Base-by-base conservation (phyloP, 2,329 filamentous ascomycete genomes). In the Drechslera avenae region DNA sequence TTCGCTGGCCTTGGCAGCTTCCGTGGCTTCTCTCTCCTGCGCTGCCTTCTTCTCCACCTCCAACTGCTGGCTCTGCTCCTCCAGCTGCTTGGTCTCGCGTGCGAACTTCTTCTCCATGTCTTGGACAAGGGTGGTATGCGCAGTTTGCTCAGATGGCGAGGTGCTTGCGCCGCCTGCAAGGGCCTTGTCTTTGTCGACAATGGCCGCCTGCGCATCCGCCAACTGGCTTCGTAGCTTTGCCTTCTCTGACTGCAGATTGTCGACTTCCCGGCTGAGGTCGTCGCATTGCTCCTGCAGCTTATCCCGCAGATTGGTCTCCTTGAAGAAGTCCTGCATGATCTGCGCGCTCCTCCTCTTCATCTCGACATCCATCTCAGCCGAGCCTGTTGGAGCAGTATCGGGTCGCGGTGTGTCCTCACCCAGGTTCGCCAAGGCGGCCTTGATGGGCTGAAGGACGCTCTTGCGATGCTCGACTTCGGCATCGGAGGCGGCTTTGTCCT, bases 311-410 rank as follows among this genome's bases (percentile, higher is more conserved):
- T 56, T 72, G 2, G 71, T 73, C 57, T 73, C 71, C 53, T 70
- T 72, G 63, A 73, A 69, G 54, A 73, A 73, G 54, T 73, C 69
- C 19, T 72, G 69, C 71, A 73, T 73, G 35, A 73, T 67, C 52
- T 71, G 63, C 5, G 64, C 63, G 54, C 66, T 72, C 40, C 63
- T 64, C 16, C 68, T 50, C 51, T 66, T 68, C 37, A 58, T 66
- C 40, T 73, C 71, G 12, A 64, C 43, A 18, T 73, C 67, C 44
- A 60, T 52, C 39, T 71, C 69, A 12, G 59, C 64, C 16, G 66
- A 52, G 30, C 65, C 66, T 35, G 57, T 66, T 28, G 71, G 71
- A 7, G 69, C 68, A 10, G 69, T 72, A 42, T 68, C 69, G 28
- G 69, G 69, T 13, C 69, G 63, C 39, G 46, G 53, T 23, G 53